A percentile compares a stretch with the other conserved stretches of the same genome.
These are phyloP conservation scores for Trematosphaeria pertusa DNA, from an alignment of 2,329 filamentous ascomycete genomes.

Conservation along the genomic window DNA sequence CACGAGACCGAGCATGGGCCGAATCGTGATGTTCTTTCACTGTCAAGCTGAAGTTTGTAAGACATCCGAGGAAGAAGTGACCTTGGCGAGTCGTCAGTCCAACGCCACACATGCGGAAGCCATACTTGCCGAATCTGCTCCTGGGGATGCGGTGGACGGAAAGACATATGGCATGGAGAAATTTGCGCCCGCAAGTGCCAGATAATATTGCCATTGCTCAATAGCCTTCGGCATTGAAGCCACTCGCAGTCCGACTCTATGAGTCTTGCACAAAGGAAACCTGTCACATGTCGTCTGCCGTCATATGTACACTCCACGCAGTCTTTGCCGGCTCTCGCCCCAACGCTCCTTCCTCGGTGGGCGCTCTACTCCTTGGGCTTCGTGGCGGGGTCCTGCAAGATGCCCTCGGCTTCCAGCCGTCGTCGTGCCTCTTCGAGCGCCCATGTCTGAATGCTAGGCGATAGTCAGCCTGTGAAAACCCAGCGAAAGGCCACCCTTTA, in stretches of 20 bases:
- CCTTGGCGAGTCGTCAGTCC: too few relatives aligned
- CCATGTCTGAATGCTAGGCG: conserved; percentile 93
- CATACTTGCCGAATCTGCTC: not conserved
- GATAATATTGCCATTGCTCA: conserved; percentile 20
- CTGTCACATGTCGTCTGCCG: conserved; percentile 11
- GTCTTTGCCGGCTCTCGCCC: not conserved
- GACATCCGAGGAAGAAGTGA: too few relatives aligned
- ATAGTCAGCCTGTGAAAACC: conserved; percentile 23
- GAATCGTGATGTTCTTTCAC: too few relatives aligned
- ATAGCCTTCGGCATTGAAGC: conserved; percentile 12
- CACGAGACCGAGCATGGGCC: too few relatives aligned
- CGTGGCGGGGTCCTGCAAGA: conserved; percentile 78
- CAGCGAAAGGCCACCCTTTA: not conserved
- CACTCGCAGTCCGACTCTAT: conserved; percentile 17
- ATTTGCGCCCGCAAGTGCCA: too few relatives aligned
- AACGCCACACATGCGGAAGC: not conserved
- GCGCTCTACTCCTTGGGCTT: conserved; percentile 49
- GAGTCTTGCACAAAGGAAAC: conserved; percentile 18
- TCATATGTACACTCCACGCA: conserved; percentile 21
- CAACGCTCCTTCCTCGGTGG: not conserved
- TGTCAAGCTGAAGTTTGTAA: too few relatives aligned
- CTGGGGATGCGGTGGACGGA: too few relatives aligned
- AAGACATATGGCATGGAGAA: too few relatives aligned
- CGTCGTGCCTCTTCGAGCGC: conserved; percentile 95
- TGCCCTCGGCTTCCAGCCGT: conserved; percentile 94